phyloP scores from a whole-genome alignment of 371 early-diverging fungal species.

The Mucor velutinosus region DNA sequence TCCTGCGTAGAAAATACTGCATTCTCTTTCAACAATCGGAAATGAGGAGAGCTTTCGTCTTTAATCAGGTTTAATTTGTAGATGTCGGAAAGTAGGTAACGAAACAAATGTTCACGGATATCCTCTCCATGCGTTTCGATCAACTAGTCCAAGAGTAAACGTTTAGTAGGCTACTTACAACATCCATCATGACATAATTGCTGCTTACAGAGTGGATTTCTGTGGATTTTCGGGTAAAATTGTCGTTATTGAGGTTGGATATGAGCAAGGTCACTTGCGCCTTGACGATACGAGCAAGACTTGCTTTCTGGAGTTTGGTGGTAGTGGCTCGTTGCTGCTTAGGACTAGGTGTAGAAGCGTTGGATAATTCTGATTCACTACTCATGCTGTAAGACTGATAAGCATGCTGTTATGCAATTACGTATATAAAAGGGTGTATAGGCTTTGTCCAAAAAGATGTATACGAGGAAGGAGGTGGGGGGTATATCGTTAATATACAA shows the following conservation, averaged over 20 bases:
- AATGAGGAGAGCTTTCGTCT: constrained; percentile 36
- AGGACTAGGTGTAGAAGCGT: constrained; percentile 26
- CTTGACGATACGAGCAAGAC: constrained; percentile 63
- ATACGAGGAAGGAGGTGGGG: not conserved
- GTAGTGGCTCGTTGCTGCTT: constrained; percentile 20
- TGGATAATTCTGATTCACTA: constrained; percentile 41
- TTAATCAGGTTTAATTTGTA: constrained; percentile 22
- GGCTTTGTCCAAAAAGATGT: not conserved
- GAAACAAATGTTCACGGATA: constrained; percentile 58
- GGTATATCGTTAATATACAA: not conserved
- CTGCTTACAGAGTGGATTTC: constrained; percentile 58
- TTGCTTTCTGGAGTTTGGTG: constrained; percentile 38
- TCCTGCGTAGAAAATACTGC: constrained; percentile 27
- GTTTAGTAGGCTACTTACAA: not conserved
- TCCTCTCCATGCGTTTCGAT: constrained; percentile 61
- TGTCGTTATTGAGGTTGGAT: constrained; percentile 57
- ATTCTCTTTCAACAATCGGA: constrained; percentile 55
- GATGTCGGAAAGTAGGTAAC: constrained; percentile 51
- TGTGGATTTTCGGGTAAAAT: constrained; percentile 48
- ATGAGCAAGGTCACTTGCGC: constrained; percentile 64
- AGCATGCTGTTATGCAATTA: constrained; percentile 19
- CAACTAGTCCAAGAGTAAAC: constrained; percentile 33
- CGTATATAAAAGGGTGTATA: not conserved
- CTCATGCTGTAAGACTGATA: constrained; percentile 30
- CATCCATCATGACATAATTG: not conserved